These are phyloP conservation scores for Durotheca rogersii DNA, from an alignment of 495 filamentous ascomycete species.

Conservation along the genomic window DNA sequence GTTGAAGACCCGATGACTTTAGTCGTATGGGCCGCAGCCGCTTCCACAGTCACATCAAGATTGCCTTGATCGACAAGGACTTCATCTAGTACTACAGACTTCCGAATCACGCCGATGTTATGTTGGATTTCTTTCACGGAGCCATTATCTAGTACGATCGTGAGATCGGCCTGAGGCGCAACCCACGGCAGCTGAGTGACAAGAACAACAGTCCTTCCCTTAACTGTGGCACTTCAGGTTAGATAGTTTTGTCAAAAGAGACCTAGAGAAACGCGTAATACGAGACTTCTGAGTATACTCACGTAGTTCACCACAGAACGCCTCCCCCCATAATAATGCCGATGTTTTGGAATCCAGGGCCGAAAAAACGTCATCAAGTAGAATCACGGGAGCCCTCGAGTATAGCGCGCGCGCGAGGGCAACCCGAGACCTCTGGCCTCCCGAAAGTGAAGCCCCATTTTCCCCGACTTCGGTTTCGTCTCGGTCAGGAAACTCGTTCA, in stretches of 20 bases:
- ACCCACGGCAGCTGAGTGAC: conserved; percentile 48
- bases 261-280: conserved; percentile 29
- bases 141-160: conserved; percentile 46
- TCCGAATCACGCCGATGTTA: conserved; percentile 40
- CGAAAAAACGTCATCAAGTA: conserved; percentile 71
- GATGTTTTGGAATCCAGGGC: conserved; percentile 57
- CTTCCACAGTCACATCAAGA: conserved; percentile 26
- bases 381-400: conserved; percentile 59
- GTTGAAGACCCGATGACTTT: conserved; percentile 11
- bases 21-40: conserved; percentile 11
- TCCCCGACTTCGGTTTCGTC: conserved; percentile 66
- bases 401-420: conserved; percentile 70
- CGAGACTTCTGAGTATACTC: conserved; percentile 11
- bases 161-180: conserved; percentile 48
- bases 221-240: conserved; percentile 14
- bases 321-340: conserved; percentile 50
- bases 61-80: conserved; percentile 21
- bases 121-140: conserved; percentile 36
- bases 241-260: conserved; percentile 27
- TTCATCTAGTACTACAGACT: conserved; percentile 30
- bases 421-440: conserved; percentile 70
- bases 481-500: conserved; percentile 47
- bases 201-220: conserved; percentile 39
- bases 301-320: conserved; percentile 54
- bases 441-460: conserved; percentile 65